Evolutionary conservation across 2,329 filamentous ascomycete genomes (phyloP).

Genomic region (Zymoseptoria passerinii): DNA sequence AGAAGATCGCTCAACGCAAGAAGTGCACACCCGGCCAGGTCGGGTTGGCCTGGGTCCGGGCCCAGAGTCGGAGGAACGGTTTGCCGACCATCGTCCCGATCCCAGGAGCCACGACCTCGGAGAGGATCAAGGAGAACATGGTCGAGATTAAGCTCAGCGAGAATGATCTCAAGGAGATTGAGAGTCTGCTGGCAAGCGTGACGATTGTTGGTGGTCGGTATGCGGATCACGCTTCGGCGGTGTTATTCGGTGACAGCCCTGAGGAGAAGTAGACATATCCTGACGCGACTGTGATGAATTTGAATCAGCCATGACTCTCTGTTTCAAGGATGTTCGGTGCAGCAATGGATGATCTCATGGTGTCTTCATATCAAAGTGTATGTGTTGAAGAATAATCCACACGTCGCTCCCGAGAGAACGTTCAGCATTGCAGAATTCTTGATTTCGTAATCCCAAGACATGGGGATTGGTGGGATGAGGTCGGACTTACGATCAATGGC

Average conservation of each 20-base stretch:
- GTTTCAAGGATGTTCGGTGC: too few species aligned
- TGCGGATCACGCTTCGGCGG: slow-evolving; percentile 8
- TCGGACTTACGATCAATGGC: background rate
- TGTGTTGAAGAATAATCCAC: slow-evolving; percentile 37
- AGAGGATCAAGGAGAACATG: slow-evolving; percentile 35
- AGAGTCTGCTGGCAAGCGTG: slow-evolving; percentile 42
- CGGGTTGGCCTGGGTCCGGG: slow-evolving; percentile 42
- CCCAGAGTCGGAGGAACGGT: slow-evolving; percentile 35
- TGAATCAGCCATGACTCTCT: background rate
- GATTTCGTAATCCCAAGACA: slow-evolving; percentile 34
- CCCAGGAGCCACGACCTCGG: slow-evolving; percentile 33
- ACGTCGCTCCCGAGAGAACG: slow-evolving; percentile 32
- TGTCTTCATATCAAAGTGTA: slow-evolving; percentile 37
- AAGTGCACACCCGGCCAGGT: slow-evolving; percentile 41
- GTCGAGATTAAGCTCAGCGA: slow-evolving; percentile 35
- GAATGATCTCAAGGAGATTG: slow-evolving; percentile 45
- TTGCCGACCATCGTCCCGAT: slow-evolving; percentile 40
- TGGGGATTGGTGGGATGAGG: background rate
- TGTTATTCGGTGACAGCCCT: slow-evolving; percentile 25
- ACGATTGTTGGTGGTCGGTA: slow-evolving; percentile 38
- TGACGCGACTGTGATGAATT: background rate
- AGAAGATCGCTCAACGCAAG: slow-evolving; percentile 52
- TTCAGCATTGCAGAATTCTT: slow-evolving; percentile 46
- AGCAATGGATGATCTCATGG: background rate
- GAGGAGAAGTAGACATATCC: slow-evolving; percentile 1